A percentile compares a stretch with the other conserved stretches of the same genome.
Evolutionary conservation across 2,329 filamentous ascomycete species (phyloP).

Genomic region (Trichophyton mentagrophytes): DNA sequence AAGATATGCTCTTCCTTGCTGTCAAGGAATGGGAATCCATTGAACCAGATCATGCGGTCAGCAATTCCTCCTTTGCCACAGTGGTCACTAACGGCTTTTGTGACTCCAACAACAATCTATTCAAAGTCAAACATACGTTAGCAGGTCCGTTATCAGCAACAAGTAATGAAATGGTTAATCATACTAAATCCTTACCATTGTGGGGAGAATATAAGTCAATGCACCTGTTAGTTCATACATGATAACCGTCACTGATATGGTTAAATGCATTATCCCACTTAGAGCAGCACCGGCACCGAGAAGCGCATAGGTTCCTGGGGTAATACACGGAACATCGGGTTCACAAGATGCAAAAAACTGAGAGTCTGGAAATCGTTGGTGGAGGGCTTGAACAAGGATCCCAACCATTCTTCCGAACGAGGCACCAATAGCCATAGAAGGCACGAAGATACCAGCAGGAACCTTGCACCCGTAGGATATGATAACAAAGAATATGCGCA

Average conservation of each 20-base stretch:
- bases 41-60: constrained; percentile 98
- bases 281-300: constrained; percentile 82
- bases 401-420: constrained; percentile 90
- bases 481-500: constrained; percentile 76
- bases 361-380: constrained; percentile 70
- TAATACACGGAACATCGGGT: constrained; percentile 89
- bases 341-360: constrained; percentile 79
- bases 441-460: constrained; percentile 93
- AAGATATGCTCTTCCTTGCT: constrained; percentile 97
- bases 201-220: constrained; percentile 88
- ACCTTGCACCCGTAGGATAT: constrained; percentile 98
- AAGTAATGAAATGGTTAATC: neutral
- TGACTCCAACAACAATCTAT: constrained; percentile 84
- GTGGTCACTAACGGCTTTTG: constrained; percentile 79
- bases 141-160: neutral
- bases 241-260: constrained; percentile 91
- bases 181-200: constrained; percentile 50
- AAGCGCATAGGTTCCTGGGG: constrained; percentile 92
- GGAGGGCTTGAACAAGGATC: constrained; percentile 78
- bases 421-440: constrained; percentile 93
- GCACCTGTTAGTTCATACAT: constrained; percentile 99
- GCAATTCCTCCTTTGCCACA: constrained; percentile 96
- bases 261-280: constrained; percentile 96
- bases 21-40: constrained; percentile 90
- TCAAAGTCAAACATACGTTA: neutral